Conservation (phyloP, 331 rosid genomes). For the Rosa hybrid region DNA sequence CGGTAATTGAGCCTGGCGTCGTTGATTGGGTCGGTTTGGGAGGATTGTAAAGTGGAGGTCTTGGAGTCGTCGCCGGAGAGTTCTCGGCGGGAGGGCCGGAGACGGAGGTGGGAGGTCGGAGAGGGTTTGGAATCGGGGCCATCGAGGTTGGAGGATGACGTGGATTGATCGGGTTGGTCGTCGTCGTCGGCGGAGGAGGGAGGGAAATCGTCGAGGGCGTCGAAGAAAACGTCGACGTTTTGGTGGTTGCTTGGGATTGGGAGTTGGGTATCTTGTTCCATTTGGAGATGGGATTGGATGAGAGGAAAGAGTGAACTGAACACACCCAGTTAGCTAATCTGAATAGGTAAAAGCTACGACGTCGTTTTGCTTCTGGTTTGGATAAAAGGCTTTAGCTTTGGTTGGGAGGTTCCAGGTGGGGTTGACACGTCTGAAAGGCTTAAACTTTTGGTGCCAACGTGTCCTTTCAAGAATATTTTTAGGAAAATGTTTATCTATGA, state of each 20-base stretch:
- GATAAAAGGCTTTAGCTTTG: neutral
- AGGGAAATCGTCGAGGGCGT: conserved; percentile 40
- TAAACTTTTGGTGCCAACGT: neutral
- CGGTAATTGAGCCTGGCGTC: conserved; percentile 26
- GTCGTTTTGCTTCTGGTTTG: neutral
- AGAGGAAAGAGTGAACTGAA: neutral
- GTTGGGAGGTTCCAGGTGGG: too few relatives aligned
- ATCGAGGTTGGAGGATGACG: conserved; percentile 32
- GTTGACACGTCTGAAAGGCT: neutral
- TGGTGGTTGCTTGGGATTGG: conserved; percentile 29
- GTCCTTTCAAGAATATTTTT: neutral
- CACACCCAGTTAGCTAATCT: neutral
- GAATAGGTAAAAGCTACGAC: neutral
- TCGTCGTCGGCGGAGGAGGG: conserved; percentile 13
- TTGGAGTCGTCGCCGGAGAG: conserved; percentile 21
- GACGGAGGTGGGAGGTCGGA: conserved; percentile 38
- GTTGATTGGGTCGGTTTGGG: conserved; percentile 22
- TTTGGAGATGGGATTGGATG: neutral
- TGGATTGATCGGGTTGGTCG: conserved; percentile 38
- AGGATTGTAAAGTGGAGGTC: conserved; percentile 19
- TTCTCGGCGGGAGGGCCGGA: conserved; percentile 28
- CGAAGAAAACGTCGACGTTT: conserved; percentile 48
- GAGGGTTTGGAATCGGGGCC: conserved; percentile 15
- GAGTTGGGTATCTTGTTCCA: conserved; percentile 24
- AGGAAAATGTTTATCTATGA: too few relatives aligned